phyloP scores from a whole-genome alignment of 1,284 basidiomycete genomes.

The Fomitopsis schrenkii region DNA sequence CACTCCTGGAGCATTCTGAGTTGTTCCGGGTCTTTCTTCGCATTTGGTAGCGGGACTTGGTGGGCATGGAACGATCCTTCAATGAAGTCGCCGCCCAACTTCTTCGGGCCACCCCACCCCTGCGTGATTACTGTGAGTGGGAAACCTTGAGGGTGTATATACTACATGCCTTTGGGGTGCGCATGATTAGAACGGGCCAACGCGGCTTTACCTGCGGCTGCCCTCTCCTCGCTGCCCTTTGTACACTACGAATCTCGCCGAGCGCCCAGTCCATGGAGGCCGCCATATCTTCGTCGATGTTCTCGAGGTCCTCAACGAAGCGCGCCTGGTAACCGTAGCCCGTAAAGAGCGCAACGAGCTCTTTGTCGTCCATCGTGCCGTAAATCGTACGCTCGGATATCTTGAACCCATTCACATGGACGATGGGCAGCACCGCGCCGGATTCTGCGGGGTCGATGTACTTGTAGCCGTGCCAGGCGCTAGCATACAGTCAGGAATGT shows the following conservation, averaged over 20 bases:
- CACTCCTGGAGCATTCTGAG: conserved; percentile 63
- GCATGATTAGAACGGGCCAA: conserved; percentile 82
- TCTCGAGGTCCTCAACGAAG: conserved; percentile 71
- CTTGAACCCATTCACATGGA: conserved; percentile 84
- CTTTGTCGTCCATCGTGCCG: conserved; percentile 87
- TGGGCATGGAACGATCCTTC: conserved; percentile 77
- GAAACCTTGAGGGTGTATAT: background rate
- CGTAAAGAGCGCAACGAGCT: conserved; percentile 67
- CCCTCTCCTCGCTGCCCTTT: conserved; percentile 70
- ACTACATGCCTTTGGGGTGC: conserved; percentile 65
- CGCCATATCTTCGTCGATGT: conserved; percentile 70
- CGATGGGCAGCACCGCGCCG: conserved; percentile 84
- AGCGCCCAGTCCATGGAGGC: conserved; percentile 81
- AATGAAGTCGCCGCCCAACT: conserved; percentile 61
- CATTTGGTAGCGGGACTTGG: conserved; percentile 78
- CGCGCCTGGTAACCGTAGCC: conserved; percentile 87
- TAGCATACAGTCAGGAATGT: conserved; percentile 11
- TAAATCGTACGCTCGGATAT: conserved; percentile 87
- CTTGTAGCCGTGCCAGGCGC: conserved; percentile 82
- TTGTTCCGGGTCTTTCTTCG: conserved; percentile 61
- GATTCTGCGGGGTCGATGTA: conserved; percentile 90
- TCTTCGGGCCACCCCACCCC: conserved; percentile 69
- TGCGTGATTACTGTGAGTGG: conserved; percentile 9
- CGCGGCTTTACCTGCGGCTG: conserved; percentile 78
- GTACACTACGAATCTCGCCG: conserved; percentile 74